Base-by-base conservation (phyloP, 23 red algal genomes). In the Gracilaria domingensis region DNA sequence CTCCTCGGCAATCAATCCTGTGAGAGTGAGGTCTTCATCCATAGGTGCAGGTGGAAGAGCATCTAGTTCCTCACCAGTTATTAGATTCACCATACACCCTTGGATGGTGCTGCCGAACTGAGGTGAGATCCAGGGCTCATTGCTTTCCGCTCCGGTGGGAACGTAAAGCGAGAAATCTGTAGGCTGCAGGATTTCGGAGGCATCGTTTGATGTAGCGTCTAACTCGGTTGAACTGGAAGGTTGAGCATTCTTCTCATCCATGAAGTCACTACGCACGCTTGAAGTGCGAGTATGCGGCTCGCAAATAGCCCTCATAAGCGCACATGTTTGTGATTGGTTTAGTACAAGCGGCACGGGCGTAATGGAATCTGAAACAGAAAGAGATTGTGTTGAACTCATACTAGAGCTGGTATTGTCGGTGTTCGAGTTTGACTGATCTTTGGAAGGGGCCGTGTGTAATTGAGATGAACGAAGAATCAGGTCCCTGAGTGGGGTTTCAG, bases 401-500 rank as follows among this genome's bases (percentile, higher is more conserved):
- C 23, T 50, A 8, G 72, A 51, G 42, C n/a, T 30, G 2, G 72
- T 51, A 2, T 9, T 8, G 23, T 50, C 72, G 34, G 23, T 0
- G 3, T 45, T 30, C 1, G 72, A 77, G 13, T 6, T 35, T 12
- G 38, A 50, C 23, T 77, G 39, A 20, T 48, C 12, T 3, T 25
- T 25, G 2, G 72, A 45, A 0, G 72, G 21, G 38, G 5, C 30
- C 16, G 2, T 34, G 38, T 6, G 9, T 25, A 45, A 18, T 77
- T 45, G 72, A 14, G 34, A 24, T 49, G 72, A 37, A 14, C 40
- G 45, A 30, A 77, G 72, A n/a, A 77, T 40, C 39, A 77, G 25
- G 25, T 77, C 72, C 42, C 50, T 77, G 72, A 77, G 72, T 9
- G 72, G 72, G 20, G 17, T 77, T 0, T 50, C 40, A 49, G 72